These are phyloP conservation scores for Podila clonocystis DNA, from an alignment of 192 early-diverging fungal genomes.

Conservation along the genomic window DNA sequence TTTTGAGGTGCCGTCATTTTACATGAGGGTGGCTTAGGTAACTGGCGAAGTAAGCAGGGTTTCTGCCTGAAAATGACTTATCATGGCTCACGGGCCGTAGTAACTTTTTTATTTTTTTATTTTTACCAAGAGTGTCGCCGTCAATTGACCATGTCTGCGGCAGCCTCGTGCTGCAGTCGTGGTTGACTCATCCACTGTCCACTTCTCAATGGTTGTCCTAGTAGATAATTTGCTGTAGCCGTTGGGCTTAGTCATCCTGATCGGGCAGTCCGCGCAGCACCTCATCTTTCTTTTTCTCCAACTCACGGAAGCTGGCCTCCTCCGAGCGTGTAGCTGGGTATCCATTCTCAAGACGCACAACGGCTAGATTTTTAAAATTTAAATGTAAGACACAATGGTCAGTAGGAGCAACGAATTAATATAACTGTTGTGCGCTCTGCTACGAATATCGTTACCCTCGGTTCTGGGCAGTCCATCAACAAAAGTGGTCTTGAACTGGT, in stretches of 20 bases:
- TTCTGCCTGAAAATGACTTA: too few species aligned
- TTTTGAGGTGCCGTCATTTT: too few species aligned
- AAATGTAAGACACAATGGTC: background rate
- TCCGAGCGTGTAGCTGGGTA: conserved; percentile 41
- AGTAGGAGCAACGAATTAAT: background rate
- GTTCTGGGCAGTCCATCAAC: conserved; percentile 34
- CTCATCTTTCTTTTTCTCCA: conserved; percentile 37
- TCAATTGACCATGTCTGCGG: too few species aligned
- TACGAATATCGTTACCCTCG: conserved; percentile 10
- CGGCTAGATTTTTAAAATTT: conserved; percentile 8
- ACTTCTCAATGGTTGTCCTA: too few species aligned
- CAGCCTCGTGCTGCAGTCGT: too few species aligned
- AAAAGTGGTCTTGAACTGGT: conserved; percentile 42
- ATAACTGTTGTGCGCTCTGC: background rate
- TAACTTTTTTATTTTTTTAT: too few species aligned
- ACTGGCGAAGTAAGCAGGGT: too few species aligned
- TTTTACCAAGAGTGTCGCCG: too few species aligned
- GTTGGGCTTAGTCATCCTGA: background rate
- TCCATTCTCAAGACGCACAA: conserved; percentile 38
- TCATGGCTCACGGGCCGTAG: too few species aligned
- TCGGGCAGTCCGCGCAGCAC: conserved; percentile 26
- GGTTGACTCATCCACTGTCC: too few species aligned
- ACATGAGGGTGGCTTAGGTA: too few species aligned
- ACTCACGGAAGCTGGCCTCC: conserved; percentile 8
- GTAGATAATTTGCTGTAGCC: background rate